These are phyloP conservation scores for Nakazawaea ernobii DNA, from an alignment of 805 yeast genomes.

Conservation along the genomic window DNA sequence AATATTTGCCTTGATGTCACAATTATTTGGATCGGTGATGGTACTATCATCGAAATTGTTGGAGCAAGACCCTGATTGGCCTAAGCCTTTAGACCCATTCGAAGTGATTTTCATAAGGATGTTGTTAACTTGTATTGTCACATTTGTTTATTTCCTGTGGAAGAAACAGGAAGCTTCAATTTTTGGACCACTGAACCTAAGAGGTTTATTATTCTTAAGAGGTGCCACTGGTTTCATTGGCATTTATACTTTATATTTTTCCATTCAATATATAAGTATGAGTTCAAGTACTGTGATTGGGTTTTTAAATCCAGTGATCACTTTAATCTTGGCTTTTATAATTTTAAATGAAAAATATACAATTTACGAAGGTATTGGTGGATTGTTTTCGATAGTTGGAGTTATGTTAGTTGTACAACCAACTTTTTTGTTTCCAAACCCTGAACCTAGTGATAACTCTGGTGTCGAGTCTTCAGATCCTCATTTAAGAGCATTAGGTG, in stretches of 20 bases:
- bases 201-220: slow-evolving; percentile 28
- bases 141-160: slow-evolving; percentile 29
- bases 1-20: slow-evolving; percentile 30
- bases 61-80: slow-evolving; percentile 32
- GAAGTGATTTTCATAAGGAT: slow-evolving; percentile 38
- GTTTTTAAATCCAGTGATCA: slow-evolving; percentile 38
- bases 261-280: slow-evolving; percentile 37
- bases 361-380: slow-evolving; percentile 32
- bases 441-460: slow-evolving; percentile 20
- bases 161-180: slow-evolving; percentile 34
- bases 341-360: slow-evolving; percentile 34
- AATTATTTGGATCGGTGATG: slow-evolving; percentile 40
- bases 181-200: slow-evolving; percentile 31
- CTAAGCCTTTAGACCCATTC: slow-evolving; percentile 34
- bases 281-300: slow-evolving; percentile 41
- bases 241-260: slow-evolving; percentile 37
- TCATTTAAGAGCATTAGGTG: slow-evolving; percentile 33
- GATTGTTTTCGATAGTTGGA: slow-evolving; percentile 32
- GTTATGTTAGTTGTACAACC: slow-evolving; percentile 40
- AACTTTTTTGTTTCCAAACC: slow-evolving; percentile 26
- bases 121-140: slow-evolving; percentile 34
- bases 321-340: slow-evolving; percentile 36
- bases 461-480: slow-evolving; percentile 33
- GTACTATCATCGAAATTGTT: slow-evolving; percentile 37
- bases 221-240: slow-evolving; percentile 36